Evolutionary conservation across 2,329 filamentous ascomycete genomes (phyloP).

Genomic region (Xylariaceae sp.): DNA sequence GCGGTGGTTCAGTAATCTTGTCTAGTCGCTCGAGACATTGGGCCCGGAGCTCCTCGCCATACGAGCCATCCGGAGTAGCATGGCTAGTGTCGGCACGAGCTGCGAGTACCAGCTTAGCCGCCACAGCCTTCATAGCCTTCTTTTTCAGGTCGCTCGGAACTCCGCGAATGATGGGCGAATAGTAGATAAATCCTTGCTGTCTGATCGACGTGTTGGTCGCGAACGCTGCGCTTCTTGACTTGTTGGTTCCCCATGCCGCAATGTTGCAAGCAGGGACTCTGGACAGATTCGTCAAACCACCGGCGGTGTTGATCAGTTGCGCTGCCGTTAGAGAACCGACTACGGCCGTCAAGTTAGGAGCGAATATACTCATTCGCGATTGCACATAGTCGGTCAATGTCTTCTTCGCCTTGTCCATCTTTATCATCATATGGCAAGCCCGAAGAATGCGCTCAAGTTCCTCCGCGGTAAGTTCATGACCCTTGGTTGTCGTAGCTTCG

Average conservation of each 20-base stretch:
- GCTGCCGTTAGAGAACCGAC: conserved; percentile 91
- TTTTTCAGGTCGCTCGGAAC: conserved; percentile 84
- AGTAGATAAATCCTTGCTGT: conserved; percentile 89
- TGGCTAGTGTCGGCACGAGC: conserved; percentile 86
- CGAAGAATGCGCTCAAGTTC: conserved; percentile 69
- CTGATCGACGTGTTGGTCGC: conserved; percentile 89
- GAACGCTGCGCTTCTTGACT: conserved; percentile 64
- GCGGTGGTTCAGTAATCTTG: conserved; percentile 85
- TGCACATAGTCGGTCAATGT: conserved; percentile 90
- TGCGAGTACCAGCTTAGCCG: conserved; percentile 89
- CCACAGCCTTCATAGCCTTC: conserved; percentile 91
- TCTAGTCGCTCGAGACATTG: conserved; percentile 82
- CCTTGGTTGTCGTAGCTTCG: conserved; percentile 85
- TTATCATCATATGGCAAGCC: conserved; percentile 84
- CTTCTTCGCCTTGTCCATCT: conserved; percentile 79
- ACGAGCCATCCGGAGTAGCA: conserved; percentile 72
- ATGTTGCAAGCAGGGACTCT: conserved; percentile 94
- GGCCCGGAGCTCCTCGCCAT: conserved; percentile 74
- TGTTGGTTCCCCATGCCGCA: conserved; percentile 83
- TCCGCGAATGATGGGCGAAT: conserved; percentile 80
- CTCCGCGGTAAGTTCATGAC: conserved; percentile 66
- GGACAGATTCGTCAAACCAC: conserved; percentile 79
- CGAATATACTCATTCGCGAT: conserved; percentile 93
- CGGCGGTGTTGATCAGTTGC: conserved; percentile 91
- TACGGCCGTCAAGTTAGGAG: conserved; percentile 84